These are phyloP conservation scores for Penicillium sp. DNA, from an alignment of 2,329 filamentous ascomycete species.

Conservation along the genomic window DNA sequence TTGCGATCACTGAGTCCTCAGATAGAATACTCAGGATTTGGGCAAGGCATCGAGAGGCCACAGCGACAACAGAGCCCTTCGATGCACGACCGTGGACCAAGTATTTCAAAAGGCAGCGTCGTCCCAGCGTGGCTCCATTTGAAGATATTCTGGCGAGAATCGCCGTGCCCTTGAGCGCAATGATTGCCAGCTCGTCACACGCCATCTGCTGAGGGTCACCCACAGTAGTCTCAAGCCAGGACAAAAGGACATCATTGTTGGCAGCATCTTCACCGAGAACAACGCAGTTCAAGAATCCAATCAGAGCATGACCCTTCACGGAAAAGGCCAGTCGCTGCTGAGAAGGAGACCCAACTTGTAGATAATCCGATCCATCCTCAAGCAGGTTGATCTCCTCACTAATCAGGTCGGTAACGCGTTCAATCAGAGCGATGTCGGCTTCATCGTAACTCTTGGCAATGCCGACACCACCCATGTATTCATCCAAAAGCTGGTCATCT, in stretches of 20 bases:
- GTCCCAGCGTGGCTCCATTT: slow-evolving; percentile 74
- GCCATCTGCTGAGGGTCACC: slow-evolving; percentile 81
- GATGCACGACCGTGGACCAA: slow-evolving; percentile 80
- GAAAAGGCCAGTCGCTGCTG: slow-evolving; percentile 86
- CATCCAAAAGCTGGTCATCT: slow-evolving; percentile 72
- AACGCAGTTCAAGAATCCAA: slow-evolving; percentile 84
- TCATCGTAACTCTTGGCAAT: slow-evolving; percentile 50
- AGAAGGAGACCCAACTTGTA: slow-evolving; percentile 81
- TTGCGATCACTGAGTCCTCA: slow-evolving; percentile 92
- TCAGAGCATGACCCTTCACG: slow-evolving; percentile 81
- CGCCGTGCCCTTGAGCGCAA: slow-evolving; percentile 80
- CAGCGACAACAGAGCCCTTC: slow-evolving; percentile 69
- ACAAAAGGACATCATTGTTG: slow-evolving; percentile 77
- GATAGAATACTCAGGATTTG: slow-evolving; percentile 81
- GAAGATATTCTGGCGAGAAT: slow-evolving; percentile 78
- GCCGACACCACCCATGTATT: slow-evolving; percentile 67
- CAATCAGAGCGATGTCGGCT: slow-evolving; percentile 53
- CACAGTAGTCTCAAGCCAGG: slow-evolving; percentile 84
- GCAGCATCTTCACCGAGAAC: slow-evolving; percentile 81
- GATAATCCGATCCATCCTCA: slow-evolving; percentile 88
- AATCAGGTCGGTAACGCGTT: slow-evolving; percentile 72
- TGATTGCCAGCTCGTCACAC: slow-evolving; percentile 75
- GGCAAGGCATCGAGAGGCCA: slow-evolving; percentile 85
- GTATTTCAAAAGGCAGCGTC: slow-evolving; percentile 80
- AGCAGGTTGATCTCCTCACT: slow-evolving; percentile 83